phyloP scores from a whole-genome alignment of 345 rosid species.

The Angophora floribunda region DNA sequence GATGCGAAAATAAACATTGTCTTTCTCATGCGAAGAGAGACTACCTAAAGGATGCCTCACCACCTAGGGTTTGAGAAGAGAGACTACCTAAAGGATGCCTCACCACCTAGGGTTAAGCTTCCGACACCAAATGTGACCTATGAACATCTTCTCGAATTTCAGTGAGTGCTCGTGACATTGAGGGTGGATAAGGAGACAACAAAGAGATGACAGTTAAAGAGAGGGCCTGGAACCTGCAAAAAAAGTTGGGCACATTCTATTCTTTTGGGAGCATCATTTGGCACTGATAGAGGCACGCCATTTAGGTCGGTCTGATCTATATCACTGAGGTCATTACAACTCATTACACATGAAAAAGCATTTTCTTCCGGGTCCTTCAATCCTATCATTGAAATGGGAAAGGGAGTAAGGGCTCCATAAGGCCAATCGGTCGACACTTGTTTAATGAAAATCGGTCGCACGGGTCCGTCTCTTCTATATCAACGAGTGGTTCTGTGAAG shows the following conservation, averaged over 20 bases:
- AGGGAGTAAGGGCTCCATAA: background rate
- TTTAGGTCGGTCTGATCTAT: background rate
- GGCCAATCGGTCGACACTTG: background rate
- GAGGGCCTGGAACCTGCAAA: background rate
- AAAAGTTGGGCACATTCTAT: background rate
- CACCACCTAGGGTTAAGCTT: constrained; percentile 46
- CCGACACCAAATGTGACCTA: constrained; percentile 36
- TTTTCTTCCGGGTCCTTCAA: background rate
- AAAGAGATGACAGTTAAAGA: background rate
- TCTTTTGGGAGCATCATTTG: background rate
- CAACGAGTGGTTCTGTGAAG: background rate
- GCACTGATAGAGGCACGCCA: background rate
- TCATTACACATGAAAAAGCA: background rate
- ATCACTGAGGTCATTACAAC: background rate
- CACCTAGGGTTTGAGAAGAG: constrained; percentile 27
- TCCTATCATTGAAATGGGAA: background rate
- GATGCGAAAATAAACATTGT: constrained; percentile 20
- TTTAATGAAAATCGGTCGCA: background rate
- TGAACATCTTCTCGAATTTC: constrained; percentile 12
- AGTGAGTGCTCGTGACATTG: background rate
- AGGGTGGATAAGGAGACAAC: background rate
- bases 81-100: background rate
- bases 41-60: background rate
- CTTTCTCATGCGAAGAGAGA: constrained; percentile 32
- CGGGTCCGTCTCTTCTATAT: background rate